These are phyloP conservation scores for Suhomyces panamericanus DNA, from an alignment of 1,139 yeast genomes.

Conservation along the genomic window DNA sequence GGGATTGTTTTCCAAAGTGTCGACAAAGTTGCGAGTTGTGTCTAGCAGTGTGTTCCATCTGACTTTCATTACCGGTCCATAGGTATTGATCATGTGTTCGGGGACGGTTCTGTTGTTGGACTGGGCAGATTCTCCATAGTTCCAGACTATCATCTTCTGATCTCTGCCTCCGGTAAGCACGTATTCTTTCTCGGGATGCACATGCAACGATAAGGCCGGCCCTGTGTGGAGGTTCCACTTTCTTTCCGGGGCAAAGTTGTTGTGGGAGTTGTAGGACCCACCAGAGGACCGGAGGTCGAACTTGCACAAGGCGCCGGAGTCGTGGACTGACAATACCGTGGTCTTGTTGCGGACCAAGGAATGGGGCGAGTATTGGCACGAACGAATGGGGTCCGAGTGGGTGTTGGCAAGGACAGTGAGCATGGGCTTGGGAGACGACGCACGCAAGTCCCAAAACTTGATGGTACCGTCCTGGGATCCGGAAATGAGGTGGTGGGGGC, in stretches of 20 bases:
- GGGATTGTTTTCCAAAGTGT: conserved; percentile 3
- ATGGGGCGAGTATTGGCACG: conserved; percentile 61
- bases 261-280: conserved; percentile 22
- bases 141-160: conserved; percentile 79
- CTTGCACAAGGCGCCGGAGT: conserved; percentile 81
- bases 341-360: conserved; percentile 33
- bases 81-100: conserved; percentile 68
- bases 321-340: conserved; percentile 66
- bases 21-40: conserved; percentile 21
- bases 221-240: conserved; percentile 89
- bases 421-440: conserved; percentile 46
- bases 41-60: conserved; percentile 51
- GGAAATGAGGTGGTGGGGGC: conserved; percentile 62
- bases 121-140: conserved; percentile 42
- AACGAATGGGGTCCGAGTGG: conserved; percentile 65
- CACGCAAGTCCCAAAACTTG: conserved; percentile 83
- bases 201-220: conserved; percentile 82
- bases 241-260: conserved; percentile 52
- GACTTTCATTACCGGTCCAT: conserved; percentile 75
- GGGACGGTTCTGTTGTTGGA: conserved; percentile 50
- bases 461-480: conserved; percentile 93
- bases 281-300: conserved; percentile 67
- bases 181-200: conserved; percentile 84
- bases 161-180: conserved; percentile 94
- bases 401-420: conserved; percentile 44